These are phyloP conservation scores for Stagonosporopsis vannaccii DNA, from an alignment of 2,329 filamentous ascomycete species.

Conservation along the genomic window DNA sequence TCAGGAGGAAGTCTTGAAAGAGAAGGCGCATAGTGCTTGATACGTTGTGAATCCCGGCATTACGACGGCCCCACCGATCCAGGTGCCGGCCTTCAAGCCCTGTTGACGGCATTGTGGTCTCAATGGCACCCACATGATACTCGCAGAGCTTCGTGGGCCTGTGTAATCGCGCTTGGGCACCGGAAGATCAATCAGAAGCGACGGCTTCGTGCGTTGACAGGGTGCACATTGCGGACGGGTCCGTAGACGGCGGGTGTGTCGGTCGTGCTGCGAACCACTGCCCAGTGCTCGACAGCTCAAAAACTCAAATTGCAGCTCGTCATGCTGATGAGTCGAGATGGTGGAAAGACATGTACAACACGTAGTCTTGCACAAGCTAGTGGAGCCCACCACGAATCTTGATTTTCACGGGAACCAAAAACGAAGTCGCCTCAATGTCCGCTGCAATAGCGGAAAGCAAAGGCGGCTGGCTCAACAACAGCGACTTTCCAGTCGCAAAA, in stretches of 20 bases:
- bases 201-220: constrained; percentile 28
- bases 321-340: neutral
- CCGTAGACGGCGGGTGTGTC: constrained; percentile 17
- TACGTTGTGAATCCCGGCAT: constrained; percentile 12
- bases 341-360: neutral
- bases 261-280: constrained; percentile 21
- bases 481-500: neutral
- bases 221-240: constrained; percentile 23
- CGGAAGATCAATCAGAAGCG: constrained; percentile 15
- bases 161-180: constrained; percentile 18
- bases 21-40: constrained; percentile 19
- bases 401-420: neutral
- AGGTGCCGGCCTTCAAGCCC: constrained; percentile 10
- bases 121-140: constrained; percentile 17
- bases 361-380: neutral
- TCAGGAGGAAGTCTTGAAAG: constrained; percentile 12
- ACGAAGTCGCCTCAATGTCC: neutral
- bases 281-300: constrained; percentile 13
- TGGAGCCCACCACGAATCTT: neutral
- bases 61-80: constrained; percentile 1
- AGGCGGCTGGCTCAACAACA: no score
- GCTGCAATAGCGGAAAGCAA: neutral
- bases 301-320: neutral
- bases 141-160: constrained; percentile 4
- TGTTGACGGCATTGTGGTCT: neutral